Conservation (phyloP, 1,139 yeast genomes). For the Arxiozyma heterogenica region DNA sequence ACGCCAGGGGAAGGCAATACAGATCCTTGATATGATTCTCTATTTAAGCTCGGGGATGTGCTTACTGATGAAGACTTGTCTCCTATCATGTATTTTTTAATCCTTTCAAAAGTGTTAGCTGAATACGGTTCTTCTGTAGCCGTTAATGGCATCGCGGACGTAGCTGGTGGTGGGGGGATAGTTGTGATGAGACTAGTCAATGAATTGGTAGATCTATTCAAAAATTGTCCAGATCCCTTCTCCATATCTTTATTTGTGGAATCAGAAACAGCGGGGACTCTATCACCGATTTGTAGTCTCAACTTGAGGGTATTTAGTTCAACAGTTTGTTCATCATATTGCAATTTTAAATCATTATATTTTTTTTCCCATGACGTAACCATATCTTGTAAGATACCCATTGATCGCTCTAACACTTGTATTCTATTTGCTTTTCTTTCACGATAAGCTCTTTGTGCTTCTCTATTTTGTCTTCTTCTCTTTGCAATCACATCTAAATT, state of each 20-base stretch:
- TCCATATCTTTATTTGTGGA: not conserved
- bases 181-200: not conserved
- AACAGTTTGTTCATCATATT: not conserved
- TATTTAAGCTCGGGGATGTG: not conserved
- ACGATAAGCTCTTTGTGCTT: conserved; percentile 83
- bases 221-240: not conserved
- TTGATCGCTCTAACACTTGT: conserved; percentile 50
- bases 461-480: conserved; percentile 88
- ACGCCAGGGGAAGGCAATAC: not conserved
- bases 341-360: conserved; percentile 39
- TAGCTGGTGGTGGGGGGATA: not conserved
- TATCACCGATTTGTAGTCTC: not conserved
- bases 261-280: not conserved
- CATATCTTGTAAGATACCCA: conserved; percentile 51
- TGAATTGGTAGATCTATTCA: not conserved
- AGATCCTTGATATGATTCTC: not conserved
- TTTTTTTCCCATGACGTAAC: conserved; percentile 66
- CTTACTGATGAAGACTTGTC: not conserved
- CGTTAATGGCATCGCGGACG: no score
- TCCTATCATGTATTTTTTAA: not conserved
- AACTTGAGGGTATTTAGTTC: not conserved
- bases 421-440: conserved; percentile 36
- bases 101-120: not conserved
- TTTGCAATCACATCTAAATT: conserved; percentile 17
- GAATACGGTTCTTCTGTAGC: not conserved